Base-by-base conservation (phyloP, 225 moss, liverwort and hornwort genomes). In the Bryoerythrophyllum caledonicum region DNA sequence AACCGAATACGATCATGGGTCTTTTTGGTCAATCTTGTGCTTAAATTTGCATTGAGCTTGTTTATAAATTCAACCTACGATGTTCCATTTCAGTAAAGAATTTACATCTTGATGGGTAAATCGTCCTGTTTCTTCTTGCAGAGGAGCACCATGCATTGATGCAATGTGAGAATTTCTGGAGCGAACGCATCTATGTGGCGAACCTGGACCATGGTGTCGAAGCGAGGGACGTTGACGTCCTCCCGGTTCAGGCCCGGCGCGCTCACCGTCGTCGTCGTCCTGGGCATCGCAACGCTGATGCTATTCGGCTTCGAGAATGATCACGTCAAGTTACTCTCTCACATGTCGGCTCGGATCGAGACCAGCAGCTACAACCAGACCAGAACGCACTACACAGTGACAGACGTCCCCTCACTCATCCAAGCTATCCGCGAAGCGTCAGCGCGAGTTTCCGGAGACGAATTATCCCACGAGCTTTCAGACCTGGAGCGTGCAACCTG, bases 401-500 rank as follows among this genome's bases (percentile, higher is more conserved):
- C 51, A 5, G 72, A 74, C 48, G 86, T 89, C 12, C 62, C 84
- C 0, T 69, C 84, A 21, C 52, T 91, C 28, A 79, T 91, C 51
- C 51, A 79, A 9, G 78, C 74, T 27, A 85, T 90, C 56, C 63
- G 65, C 35, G 68, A 82, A 67, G 84, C 72, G 19, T 78, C 82
- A 3, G 17, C 63, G 70, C 70, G 34, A 72, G 63, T 81, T 13
- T 65, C 76, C 6, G 67, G 44, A 5, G 78, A 58, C 24, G 57
- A 81, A n/a, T n/a, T n/a, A 30, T 61, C 78, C 62, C 46, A 4
- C 11, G 52, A 71, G 4, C 83, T 89, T 55, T 83, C 68, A 7
- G 66, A 81, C 6, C 72, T 51, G 17, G 89, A 88, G 24, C 74
- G 82, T 24, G 73, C 56, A 66, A 71, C 25, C 14, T 94, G 94